Conservation (phyloP, 805 yeast genomes). For the Candida nonsorbophila region DNA sequence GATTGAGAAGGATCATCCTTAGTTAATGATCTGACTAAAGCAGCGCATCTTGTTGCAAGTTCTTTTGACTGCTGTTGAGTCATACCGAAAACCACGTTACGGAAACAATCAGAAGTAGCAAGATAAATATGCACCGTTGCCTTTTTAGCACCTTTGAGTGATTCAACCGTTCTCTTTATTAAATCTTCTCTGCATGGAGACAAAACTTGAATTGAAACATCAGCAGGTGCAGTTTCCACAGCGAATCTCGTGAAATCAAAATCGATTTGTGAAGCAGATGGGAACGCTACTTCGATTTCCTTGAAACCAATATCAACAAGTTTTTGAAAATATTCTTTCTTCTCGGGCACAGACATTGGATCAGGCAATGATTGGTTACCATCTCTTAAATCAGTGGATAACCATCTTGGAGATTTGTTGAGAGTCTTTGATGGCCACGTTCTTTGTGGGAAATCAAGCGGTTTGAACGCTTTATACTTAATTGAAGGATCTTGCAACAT, state of each 20-base stretch:
- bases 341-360: constrained; percentile 80
- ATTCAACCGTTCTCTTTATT: constrained; percentile 65
- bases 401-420: constrained; percentile 70
- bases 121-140: constrained; percentile 75
- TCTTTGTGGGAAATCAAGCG: constrained; percentile 54
- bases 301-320: constrained; percentile 71
- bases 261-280: constrained; percentile 74
- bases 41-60: constrained; percentile 59
- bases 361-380: constrained; percentile 84
- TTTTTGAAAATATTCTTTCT: constrained; percentile 63
- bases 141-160: constrained; percentile 65
- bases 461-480: constrained; percentile 56
- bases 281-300: constrained; percentile 81
- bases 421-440: constrained; percentile 65
- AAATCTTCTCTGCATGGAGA: constrained; percentile 74
- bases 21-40: constrained; percentile 59
- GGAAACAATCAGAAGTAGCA: constrained; percentile 71
- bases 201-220: constrained; percentile 71
- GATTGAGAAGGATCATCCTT: constrained; percentile 55
- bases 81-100: constrained; percentile 66
- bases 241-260: constrained; percentile 77
- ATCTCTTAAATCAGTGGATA: constrained; percentile 77
- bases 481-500: constrained; percentile 55
- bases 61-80: constrained; percentile 53
- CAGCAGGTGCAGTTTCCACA: constrained; percentile 67